Base-by-base conservation (phyloP, 2,329 filamentous ascomycete genomes). In the Microsporum canis region DNA sequence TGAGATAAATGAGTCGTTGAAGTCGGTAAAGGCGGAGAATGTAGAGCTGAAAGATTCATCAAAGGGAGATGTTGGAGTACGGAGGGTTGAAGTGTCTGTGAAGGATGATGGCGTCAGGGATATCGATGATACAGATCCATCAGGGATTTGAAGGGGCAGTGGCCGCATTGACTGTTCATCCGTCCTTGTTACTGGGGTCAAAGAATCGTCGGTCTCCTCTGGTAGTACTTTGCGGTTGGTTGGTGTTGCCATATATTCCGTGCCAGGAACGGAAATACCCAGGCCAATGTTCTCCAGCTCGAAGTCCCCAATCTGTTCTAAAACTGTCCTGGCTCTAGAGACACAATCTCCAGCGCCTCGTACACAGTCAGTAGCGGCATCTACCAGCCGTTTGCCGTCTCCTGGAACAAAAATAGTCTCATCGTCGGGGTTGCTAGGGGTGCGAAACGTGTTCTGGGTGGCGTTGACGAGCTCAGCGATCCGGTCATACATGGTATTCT, bases 271-370 rank as follows among this genome's bases (percentile, higher is more conserved):
- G 36, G 63, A 60, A 47, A 86, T 79, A 5, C 80, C 81, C 31
- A 88, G 73, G 34, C 78, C 73, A 43, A 75, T 65, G 41, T 76
- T 70, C 66, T 88, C 84, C 66, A 91, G 84, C 72, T 96, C 91
- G 66, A 96, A 95, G 72, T 96, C 91, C 23, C 91, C 91, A 65
- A 94, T 90, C 63, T 88, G 83, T 74, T 96, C 91, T 62, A 99
- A 87, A 51, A 95, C 85, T 71, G 84, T 81, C 68, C 90, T 90
- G 8, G 91, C 88, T 75, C 91, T 92, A 5, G 88, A 86, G 23
- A 96, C 88, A 72, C 92, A 96, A 67, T 96, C 91, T 45, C 92
- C 92, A 51, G 91, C 91, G 27, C 89, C 88, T 66, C 90, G 87
- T 31, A 99, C 91, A 70, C 91, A 96, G 63, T 84, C 85, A 5